Evolutionary conservation across 2,329 filamentous ascomycete genomes (phyloP).

Genomic region (Camptophora hylomeconis): DNA sequence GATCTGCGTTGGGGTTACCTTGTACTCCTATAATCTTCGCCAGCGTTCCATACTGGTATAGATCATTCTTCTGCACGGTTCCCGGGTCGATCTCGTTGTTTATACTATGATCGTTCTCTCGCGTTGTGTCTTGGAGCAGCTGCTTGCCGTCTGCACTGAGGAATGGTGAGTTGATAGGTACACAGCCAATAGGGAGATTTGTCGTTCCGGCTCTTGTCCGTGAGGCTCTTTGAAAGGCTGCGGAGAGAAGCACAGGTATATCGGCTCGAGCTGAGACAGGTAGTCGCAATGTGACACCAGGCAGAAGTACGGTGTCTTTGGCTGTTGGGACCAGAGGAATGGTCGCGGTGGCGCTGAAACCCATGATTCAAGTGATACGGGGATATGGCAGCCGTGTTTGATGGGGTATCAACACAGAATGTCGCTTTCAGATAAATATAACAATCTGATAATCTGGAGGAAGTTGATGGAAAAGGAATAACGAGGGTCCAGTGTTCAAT

Average conservation of each 20-base stretch:
- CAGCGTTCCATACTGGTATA: slow-evolving; percentile 73
- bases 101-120: slow-evolving; percentile 30
- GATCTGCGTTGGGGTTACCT: slow-evolving; percentile 60
- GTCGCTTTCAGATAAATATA: too few relatives aligned
- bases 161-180: slow-evolving; percentile 67
- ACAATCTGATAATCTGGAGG: too few relatives aligned
- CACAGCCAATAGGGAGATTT: slow-evolving; percentile 69
- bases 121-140: slow-evolving; percentile 53
- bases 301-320: slow-evolving; percentile 68
- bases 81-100: slow-evolving; percentile 41
- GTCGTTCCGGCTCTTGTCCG: slow-evolving; percentile 49
- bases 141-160: slow-evolving; percentile 63
- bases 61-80: slow-evolving; percentile 52
- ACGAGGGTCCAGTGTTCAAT: too few relatives aligned
- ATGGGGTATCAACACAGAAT: too few relatives aligned
- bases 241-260: slow-evolving; percentile 74
- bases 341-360: slow-evolving; percentile 25
- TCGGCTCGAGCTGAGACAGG: slow-evolving; percentile 74
- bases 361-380: too few relatives aligned
- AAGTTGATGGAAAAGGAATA: too few relatives aligned
- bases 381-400: too few relatives aligned
- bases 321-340: slow-evolving; percentile 74
- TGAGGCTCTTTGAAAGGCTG: slow-evolving; percentile 65
- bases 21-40: slow-evolving; percentile 69
- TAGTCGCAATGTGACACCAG: slow-evolving; percentile 73